Evolutionary conservation across 768 basidiomycete genomes (phyloP).

Genomic region (Heimioporus sp.): DNA sequence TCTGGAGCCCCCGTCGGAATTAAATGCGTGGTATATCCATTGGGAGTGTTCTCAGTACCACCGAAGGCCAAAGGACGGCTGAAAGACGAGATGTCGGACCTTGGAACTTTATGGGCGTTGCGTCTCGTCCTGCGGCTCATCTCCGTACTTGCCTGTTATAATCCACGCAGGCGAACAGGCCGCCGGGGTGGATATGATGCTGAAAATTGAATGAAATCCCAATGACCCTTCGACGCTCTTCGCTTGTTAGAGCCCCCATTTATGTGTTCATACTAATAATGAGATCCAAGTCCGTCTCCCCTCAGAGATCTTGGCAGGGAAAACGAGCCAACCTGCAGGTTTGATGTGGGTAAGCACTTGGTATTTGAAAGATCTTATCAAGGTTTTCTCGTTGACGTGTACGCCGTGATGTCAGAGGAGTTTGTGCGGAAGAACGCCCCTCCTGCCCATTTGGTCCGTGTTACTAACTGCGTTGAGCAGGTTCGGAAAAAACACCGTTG

Average conservation of each 20-base stretch:
- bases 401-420: constrained; percentile 1
- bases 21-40: not conserved
- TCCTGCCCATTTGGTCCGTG: not conserved
- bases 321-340: not conserved
- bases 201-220: not conserved
- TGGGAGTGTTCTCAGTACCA: not conserved
- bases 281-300: not conserved
- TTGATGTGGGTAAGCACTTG: not conserved
- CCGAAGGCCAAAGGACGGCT: not conserved
- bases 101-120: not conserved
- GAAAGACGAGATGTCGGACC: no score
- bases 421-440: constrained; percentile 1
- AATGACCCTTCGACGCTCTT: no score
- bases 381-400: not conserved
- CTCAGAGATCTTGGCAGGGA: not conserved
- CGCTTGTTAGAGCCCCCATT: no score
- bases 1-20: not conserved
- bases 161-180: not conserved
- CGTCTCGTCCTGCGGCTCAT: not conserved
- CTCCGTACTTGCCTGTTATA: not conserved
- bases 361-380: not conserved
- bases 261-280: not conserved
- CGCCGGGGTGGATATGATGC: not conserved
- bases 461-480: not conserved
- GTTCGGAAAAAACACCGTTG: not conserved